These are phyloP conservation scores for Multifurca ochricompacta DNA, from an alignment of 768 basidiomycete genomes.

Conservation along the genomic window DNA sequence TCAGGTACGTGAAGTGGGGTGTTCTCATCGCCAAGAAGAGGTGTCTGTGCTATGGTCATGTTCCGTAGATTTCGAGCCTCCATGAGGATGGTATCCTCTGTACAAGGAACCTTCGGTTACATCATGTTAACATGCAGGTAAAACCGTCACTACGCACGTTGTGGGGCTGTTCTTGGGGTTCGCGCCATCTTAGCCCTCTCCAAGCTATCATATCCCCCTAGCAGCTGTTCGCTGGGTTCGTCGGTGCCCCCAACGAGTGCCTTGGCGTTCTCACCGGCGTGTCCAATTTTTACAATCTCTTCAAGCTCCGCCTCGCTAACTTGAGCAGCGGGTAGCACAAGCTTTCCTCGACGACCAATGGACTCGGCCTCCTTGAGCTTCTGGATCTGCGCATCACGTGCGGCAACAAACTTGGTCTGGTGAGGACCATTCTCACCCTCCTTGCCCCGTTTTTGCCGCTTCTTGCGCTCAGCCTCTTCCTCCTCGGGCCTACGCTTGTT, in stretches of 20 bases:
- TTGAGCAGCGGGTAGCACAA: slow-evolving; percentile 81
- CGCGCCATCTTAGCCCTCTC: slow-evolving; percentile 86
- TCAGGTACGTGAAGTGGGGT: slow-evolving; percentile 76
- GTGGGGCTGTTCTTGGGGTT: slow-evolving; percentile 90
- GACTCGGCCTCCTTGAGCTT: slow-evolving; percentile 97
- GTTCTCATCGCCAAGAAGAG: slow-evolving; percentile 94
- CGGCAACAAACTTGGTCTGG: slow-evolving; percentile 94
- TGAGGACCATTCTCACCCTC: slow-evolving; percentile 53
- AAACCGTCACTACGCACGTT: slow-evolving; percentile 42
- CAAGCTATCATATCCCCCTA: slow-evolving; percentile 90
- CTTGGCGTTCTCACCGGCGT: slow-evolving; percentile 84
- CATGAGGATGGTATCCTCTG: slow-evolving; percentile 90
- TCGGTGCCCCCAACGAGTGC: slow-evolving; percentile 74
- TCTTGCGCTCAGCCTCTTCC: slow-evolving; percentile 89
- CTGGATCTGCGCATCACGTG: slow-evolving; percentile 95
- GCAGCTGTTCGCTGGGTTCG: slow-evolving; percentile 74
- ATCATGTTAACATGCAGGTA: slow-evolving; percentile 7
- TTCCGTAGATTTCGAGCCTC: slow-evolving; percentile 95
- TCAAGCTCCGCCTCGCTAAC: slow-evolving; percentile 93
- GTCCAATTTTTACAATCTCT: slow-evolving; percentile 97
- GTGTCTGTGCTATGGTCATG: slow-evolving; percentile 89
- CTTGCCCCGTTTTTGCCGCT: slow-evolving; percentile 75
- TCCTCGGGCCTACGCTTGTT: slow-evolving; percentile 93
- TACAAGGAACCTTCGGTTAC: slow-evolving; percentile 10
- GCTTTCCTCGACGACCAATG: slow-evolving; percentile 78